These are phyloP conservation scores for Dioszegia aurantiaca DNA, from an alignment of 768 basidiomycete species.

Conservation along the genomic window DNA sequence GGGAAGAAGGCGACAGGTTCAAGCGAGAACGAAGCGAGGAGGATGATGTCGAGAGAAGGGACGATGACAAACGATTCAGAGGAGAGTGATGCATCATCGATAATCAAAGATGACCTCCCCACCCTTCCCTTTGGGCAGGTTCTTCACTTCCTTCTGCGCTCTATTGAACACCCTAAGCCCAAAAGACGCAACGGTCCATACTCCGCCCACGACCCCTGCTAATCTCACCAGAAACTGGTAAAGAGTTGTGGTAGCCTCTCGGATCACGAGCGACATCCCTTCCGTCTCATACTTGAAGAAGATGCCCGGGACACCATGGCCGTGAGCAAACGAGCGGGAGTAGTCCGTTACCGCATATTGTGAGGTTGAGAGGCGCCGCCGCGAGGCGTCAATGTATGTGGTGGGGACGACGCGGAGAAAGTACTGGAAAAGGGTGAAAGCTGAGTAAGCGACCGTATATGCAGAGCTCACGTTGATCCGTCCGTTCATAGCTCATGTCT, in stretches of 20 bases:
- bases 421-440: conserved; percentile 88
- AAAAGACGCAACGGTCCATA: conserved; percentile 51
- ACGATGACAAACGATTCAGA: conserved; percentile 39
- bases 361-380: conserved; percentile 57
- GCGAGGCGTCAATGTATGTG: conserved; percentile 61
- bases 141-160: conserved; percentile 45
- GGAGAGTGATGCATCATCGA: conserved; percentile 27
- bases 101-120: conserved; percentile 1
- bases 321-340: conserved; percentile 68
- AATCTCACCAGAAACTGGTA: conserved; percentile 75
- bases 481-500: conserved; percentile 79
- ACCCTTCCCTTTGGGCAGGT: conserved; percentile 24
- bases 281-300: conserved; percentile 99
- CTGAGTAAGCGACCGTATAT: conserved; percentile 53
- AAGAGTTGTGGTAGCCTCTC: conserved; percentile 81
- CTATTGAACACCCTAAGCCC: conserved; percentile 46
- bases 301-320: conserved; percentile 78
- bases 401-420: conserved; percentile 95
- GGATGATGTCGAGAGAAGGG: conserved; percentile 27
- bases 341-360: conserved; percentile 95
- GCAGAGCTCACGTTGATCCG: conserved; percentile 62
- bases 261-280: conserved; percentile 76
- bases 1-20: conserved; percentile 18
- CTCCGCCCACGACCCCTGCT: conserved; percentile 80
- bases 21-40: conserved; percentile 47